Evolutionary conservation across 192 early-diverging fungal genomes (phyloP).

Genomic region (Rhizoclosmatium globosum): DNA sequence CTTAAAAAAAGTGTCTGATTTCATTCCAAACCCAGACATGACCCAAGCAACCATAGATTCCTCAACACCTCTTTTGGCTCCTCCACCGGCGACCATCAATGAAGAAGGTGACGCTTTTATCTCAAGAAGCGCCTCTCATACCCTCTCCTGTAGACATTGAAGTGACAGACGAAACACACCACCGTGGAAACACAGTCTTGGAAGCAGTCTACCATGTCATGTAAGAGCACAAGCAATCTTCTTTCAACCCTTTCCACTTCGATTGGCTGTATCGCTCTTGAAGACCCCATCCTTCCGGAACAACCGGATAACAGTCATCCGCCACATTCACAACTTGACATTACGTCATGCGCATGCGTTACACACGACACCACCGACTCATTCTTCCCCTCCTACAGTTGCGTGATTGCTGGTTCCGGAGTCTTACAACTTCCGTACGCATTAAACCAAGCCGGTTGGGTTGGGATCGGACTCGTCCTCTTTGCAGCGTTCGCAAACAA

Average conservation of each 20-base stretch:
- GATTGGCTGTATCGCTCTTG: not conserved
- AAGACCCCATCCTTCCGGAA: not conserved
- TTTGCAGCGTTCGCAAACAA: constrained; percentile 71
- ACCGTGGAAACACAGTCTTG: constrained; percentile 24
- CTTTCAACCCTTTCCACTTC: not conserved
- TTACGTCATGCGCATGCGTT: not conserved
- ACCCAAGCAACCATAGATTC: not conserved
- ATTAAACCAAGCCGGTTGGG: constrained; percentile 79
- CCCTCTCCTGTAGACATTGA: not conserved
- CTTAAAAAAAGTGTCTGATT: too few relatives aligned
- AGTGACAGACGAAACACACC: not conserved
- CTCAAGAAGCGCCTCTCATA: not conserved
- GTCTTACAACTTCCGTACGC: constrained; percentile 88
- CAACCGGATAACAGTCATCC: too few relatives aligned
- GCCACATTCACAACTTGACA: not conserved
- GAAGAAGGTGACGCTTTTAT: too few relatives aligned
- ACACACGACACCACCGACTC: not conserved
- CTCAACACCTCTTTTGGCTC: not conserved
- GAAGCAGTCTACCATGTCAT: constrained; percentile 43
- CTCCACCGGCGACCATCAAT: not conserved
- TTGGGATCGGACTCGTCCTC: constrained; percentile 71
- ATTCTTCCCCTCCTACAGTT: constrained; percentile 36
- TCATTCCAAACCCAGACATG: too few relatives aligned
- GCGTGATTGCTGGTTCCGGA: constrained; percentile 82
- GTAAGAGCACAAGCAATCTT: constrained; percentile 9